Evolutionary conservation across 2,329 filamentous ascomycete genomes (phyloP), one percentile per base, ranked within the genome.

Genomic region (Cladophialophora immunda): DNA sequence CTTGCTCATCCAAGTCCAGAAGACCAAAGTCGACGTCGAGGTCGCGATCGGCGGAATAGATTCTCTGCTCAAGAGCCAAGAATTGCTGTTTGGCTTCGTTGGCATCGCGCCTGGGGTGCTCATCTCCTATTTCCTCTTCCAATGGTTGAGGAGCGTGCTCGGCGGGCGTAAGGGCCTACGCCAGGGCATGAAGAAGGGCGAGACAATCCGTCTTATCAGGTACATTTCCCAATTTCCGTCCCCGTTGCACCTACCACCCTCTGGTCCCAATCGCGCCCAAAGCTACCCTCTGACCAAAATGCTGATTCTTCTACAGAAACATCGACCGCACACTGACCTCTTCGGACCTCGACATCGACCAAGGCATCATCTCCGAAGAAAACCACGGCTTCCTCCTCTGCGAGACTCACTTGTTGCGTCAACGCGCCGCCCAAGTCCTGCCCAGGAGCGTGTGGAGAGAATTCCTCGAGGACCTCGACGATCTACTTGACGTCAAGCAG

Each of bases 1-100:
- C 4, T 87, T 99, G 30, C 84, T 99, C 53, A 98, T 99, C 63
- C 95, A 99, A 76, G 90, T 99, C 41, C 95, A 99, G 76, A 99
- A 99, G 84, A 98, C 95, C 25, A 99, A 99, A 82, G 95, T 99
- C 8, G 95, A 99, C 75, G 89, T 99, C 13, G 95, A 99, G 78
- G 90, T 98, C 68, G 95, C 95, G 15, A 94, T 99, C 81, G 93
- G 92, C 67, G 95, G 95, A 19, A 99, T 99, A 71, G 94, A 99
- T 82, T 89, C 93, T 36, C 86, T 99, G 34, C 85, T 99, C 65
- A 97, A 95, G 81, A 97, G 94, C 75, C 95, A 99, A 76, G 94
- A 99, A 77, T 86, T 99, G 56, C 92, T 99, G 27, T 99, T 99
- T 80, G 95, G 85, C 79, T 97, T 99, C 75, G 90, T 99, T 41